Conservation (phyloP, 202 grass and related monocot species). For the Setaria viridis region DNA sequence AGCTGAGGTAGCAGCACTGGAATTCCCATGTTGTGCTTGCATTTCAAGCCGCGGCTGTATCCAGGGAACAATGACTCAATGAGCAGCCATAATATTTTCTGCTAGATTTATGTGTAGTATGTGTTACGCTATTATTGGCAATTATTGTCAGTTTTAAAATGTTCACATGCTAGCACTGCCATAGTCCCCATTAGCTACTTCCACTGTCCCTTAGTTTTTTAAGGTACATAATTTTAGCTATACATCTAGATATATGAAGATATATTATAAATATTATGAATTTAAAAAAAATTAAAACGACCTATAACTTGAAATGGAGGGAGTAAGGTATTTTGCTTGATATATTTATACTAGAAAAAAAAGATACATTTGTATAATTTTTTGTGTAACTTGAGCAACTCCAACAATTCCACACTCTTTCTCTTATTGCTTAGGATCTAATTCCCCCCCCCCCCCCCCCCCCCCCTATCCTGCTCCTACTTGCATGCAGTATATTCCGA, state of each 20-base stretch:
- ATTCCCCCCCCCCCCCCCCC: too few species aligned
- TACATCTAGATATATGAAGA: too few species aligned
- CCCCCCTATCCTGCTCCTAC: too few species aligned
- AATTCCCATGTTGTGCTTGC: not conserved
- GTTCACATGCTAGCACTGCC: not conserved
- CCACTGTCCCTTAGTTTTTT: too few species aligned
- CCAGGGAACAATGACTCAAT: not conserved
- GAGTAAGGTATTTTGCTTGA: not conserved
- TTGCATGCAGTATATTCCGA: too few species aligned
- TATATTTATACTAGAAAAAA: not conserved
- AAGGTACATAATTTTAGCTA: too few species aligned
- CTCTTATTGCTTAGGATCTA: not conserved
- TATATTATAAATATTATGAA: too few species aligned
- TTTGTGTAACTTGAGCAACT: not conserved
- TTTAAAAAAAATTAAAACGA: too few species aligned
- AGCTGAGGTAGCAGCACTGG: not conserved
- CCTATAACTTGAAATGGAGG: too few species aligned
- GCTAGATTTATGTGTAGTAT: not conserved
- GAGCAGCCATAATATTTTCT: not conserved
- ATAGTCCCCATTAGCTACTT: not conserved
- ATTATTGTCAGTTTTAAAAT: not conserved
- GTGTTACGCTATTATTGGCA: not conserved
- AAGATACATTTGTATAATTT: not conserved
- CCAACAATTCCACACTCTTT: not conserved
- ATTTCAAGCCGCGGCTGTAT: not conserved